Percentiles rank a stretch among this genome's conserved stretches.
Evolutionary conservation across 345 rosid genomes (phyloP).

Genomic region (Salix suchowensis): DNA sequence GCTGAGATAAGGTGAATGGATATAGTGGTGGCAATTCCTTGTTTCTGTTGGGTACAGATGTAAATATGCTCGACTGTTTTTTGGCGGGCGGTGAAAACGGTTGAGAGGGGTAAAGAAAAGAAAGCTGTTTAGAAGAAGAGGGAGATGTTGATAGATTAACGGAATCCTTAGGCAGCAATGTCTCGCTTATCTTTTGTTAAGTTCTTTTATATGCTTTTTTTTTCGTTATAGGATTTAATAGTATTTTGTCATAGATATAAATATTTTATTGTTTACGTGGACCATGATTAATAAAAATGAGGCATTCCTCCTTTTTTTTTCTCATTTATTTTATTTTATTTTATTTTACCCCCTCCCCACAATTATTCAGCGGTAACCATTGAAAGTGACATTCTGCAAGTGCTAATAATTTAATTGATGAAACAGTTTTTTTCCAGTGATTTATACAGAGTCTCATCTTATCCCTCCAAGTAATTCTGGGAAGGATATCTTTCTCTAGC

Average conservation of each 20-base stretch:
- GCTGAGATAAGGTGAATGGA: neutral
- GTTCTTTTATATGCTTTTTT: conserved; percentile 15
- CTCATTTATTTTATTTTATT: too few species aligned
- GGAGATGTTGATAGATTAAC: conserved; percentile 39
- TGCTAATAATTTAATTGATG: neutral
- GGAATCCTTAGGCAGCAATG: conserved; percentile 20
- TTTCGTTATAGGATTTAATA: conserved; percentile 2
- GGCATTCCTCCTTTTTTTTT: conserved; percentile 22
- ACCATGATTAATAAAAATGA: conserved; percentile 28
- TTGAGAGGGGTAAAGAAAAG: conserved; percentile 9
- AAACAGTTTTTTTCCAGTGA: too few species aligned
- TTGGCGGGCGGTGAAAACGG: conserved; percentile 42
- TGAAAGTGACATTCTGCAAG: too few species aligned
- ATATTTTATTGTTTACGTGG: conserved; percentile 26
- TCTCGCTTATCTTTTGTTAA: conserved; percentile 17
- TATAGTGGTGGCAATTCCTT: conserved; percentile 15
- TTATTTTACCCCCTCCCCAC: neutral
- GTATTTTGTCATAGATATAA: conserved; percentile 14
- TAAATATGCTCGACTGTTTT: conserved; percentile 52
- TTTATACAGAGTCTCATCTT: too few species aligned
- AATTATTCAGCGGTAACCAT: neutral
- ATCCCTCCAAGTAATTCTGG: too few species aligned
- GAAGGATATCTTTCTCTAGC: too few species aligned
- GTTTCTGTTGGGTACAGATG: conserved; percentile 37
- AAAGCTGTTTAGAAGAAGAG: conserved; percentile 20